phyloP scores from a whole-genome alignment of 2,329 filamentous ascomycete species.

The Alternaria gaisen region DNA sequence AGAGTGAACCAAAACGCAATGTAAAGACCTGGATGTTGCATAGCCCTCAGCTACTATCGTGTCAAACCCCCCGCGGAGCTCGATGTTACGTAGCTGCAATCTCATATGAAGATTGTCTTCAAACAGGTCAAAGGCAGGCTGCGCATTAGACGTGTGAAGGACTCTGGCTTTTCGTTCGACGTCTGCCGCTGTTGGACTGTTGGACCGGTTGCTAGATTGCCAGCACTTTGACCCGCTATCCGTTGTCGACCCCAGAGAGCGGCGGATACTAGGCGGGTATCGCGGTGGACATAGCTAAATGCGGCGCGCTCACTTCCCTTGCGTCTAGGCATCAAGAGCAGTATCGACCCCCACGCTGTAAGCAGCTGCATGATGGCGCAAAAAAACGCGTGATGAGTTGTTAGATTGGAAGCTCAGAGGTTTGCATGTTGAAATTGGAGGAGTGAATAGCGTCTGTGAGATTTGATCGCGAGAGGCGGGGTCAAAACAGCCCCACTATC shows the following conservation, averaged over 20 bases:
- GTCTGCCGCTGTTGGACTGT: not conserved
- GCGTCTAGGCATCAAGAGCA: slow-evolving; percentile 3
- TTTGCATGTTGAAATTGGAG: slow-evolving; percentile 6
- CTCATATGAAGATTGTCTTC: not conserved
- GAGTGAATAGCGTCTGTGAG: slow-evolving; percentile 12
- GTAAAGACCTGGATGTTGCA: not conserved
- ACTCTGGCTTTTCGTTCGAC: not conserved
- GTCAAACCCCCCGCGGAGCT: not conserved
- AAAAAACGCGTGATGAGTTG: slow-evolving; percentile 21
- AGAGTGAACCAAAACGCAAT: not conserved
- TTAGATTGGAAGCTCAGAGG: not conserved
- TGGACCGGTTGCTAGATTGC: not conserved
- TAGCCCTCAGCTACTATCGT: not conserved
- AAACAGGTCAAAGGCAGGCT: not conserved
- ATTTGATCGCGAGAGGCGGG: slow-evolving; percentile 15
- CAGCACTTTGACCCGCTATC: slow-evolving; percentile 11
- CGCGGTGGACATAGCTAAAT: slow-evolving; percentile 14
- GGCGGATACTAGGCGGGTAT: slow-evolving; percentile 19
- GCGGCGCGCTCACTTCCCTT: slow-evolving; percentile 6
- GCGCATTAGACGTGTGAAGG: not conserved
- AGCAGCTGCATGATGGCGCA: slow-evolving; percentile 39
- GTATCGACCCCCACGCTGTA: slow-evolving; percentile 23
- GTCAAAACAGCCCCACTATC: slow-evolving; percentile 28
- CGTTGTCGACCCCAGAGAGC: slow-evolving; percentile 10
- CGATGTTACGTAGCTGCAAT: not conserved